Evolutionary conservation across 1,139 yeast genomes (phyloP), one percentile per base, ranked within the genome.

Genomic region (Yamadazyma triangularis): DNA sequence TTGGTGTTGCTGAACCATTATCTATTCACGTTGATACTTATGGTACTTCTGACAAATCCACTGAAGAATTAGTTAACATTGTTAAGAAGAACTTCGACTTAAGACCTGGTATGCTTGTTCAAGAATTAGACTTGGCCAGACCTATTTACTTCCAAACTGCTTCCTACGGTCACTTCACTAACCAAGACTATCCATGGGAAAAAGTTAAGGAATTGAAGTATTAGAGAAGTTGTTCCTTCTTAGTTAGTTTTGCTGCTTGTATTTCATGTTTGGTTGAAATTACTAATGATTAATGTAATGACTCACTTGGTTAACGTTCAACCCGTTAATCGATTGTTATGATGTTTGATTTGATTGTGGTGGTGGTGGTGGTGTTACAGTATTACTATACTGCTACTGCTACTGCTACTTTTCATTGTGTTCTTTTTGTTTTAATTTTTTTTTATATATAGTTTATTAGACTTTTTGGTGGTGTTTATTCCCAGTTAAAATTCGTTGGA

Each of bases 1-100:
- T 91, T 65, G 99, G 99, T 84, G 96, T 91, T 54, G 97, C 99
- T 54, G 97, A 93, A 73, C 99, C 99, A 58, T 81, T 93, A 62
- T 87, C 96, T 34, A 83, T 91, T 65, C 82, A 87, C 67, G 96
- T 91, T 53, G 97, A 93, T 70, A 82, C 96, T 43, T 93, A 93
- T 67, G 98, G 98, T 58, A 93, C 98, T 46, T 88, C 96, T 51
- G 77, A 85, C 64, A 76, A 82, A 74, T 60, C 89, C 33, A 85
- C 94, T 46, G 86, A 78, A 37, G 89, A 91, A 72, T 81, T 91
- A 58, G 96, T 89, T 45, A 83, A 72, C 45, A 88, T 91, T 61
- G 82, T 91, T 67, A 77, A 79, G 64, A 79, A 83, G 70, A 91
- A 93, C 84, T 91, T 91, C 59, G 97, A 91, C 70, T 79, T 91